These are phyloP conservation scores for Chlorella variabilis DNA, from an alignment of 163 green algal species.

Conservation along the genomic window DNA sequence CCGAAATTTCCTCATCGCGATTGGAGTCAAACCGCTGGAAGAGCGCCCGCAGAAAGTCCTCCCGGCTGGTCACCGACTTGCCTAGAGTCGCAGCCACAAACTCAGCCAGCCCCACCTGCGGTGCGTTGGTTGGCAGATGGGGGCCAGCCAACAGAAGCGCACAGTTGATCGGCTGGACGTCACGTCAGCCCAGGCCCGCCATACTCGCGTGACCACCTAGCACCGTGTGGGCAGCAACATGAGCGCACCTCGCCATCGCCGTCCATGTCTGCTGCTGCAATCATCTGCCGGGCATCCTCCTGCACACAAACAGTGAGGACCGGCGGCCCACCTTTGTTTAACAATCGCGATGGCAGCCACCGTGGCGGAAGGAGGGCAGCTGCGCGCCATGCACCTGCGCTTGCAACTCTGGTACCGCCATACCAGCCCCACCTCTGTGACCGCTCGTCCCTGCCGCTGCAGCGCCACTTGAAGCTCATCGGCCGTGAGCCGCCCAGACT, in stretches of 20 bases:
- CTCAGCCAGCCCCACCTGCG: constrained; percentile 30
- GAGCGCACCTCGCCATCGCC: constrained; percentile 3
- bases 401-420: not conserved
- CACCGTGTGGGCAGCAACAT: too few species aligned
- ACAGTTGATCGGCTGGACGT: too few species aligned
- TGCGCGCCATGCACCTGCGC: too few species aligned
- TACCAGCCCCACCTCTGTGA: constrained; percentile 27
- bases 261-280: constrained; percentile 6
- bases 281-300: constrained; percentile 23
- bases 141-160: too few species aligned
- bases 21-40: constrained; percentile 35
- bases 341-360: too few species aligned
- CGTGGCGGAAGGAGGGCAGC: too few species aligned
- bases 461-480: constrained; percentile 31
- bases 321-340: too few species aligned
- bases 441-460: constrained; percentile 18
- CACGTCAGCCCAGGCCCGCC: too few species aligned
- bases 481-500: constrained; percentile 43
- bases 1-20: not conserved
- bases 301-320: too few species aligned
- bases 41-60: constrained; percentile 35
- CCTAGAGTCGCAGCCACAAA: constrained; percentile 34
- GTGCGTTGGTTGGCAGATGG: too few species aligned
- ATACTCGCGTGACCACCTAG: too few species aligned
- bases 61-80: not conserved